Evolutionary conservation across 305 asterid species (phyloP).

Genomic region (Plantago coronopus): DNA sequence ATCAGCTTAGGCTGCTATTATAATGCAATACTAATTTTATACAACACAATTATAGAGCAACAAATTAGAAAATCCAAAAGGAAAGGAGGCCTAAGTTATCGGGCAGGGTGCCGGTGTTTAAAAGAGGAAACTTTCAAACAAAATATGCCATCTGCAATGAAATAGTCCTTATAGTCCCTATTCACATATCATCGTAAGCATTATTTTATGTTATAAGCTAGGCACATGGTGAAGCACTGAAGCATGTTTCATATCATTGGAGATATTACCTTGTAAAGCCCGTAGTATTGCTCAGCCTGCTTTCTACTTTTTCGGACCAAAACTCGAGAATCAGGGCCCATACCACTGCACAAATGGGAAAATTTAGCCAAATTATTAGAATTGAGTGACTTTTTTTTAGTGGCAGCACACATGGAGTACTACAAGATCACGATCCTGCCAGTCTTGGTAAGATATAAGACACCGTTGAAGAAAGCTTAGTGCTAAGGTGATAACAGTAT

Average conservation of each 20-base stretch:
- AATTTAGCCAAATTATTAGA: background rate
- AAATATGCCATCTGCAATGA: too few species aligned
- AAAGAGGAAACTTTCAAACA: too few species aligned
- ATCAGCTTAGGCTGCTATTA: constrained; percentile 20
- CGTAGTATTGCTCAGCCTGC: constrained; percentile 87
- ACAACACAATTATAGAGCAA: too few species aligned
- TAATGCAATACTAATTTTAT: too few species aligned
- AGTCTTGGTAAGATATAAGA: background rate
- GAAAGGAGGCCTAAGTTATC: too few species aligned
- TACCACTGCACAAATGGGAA: constrained; percentile 63
- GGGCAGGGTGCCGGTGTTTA: too few species aligned
- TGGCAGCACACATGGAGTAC: constrained; percentile 2
- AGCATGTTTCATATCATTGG: background rate
- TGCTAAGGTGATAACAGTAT: background rate
- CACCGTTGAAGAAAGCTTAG: too few species aligned
- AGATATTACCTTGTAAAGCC: constrained; percentile 67
- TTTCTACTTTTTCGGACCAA: constrained; percentile 95
- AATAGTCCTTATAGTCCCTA: too few species aligned
- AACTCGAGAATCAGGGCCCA: constrained; percentile 99
- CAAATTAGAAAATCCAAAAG: too few species aligned
- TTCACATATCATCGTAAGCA: too few species aligned
- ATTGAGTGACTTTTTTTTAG: background rate
- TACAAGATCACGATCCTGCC: background rate
- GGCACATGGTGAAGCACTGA: background rate
- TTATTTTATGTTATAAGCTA: too few species aligned